A percentile compares a stretch with the other conserved stretches of the same genome.
Evolutionary conservation across 352 stramenopile species (phyloP).

Genomic region (Globisporangium canariense): DNA sequence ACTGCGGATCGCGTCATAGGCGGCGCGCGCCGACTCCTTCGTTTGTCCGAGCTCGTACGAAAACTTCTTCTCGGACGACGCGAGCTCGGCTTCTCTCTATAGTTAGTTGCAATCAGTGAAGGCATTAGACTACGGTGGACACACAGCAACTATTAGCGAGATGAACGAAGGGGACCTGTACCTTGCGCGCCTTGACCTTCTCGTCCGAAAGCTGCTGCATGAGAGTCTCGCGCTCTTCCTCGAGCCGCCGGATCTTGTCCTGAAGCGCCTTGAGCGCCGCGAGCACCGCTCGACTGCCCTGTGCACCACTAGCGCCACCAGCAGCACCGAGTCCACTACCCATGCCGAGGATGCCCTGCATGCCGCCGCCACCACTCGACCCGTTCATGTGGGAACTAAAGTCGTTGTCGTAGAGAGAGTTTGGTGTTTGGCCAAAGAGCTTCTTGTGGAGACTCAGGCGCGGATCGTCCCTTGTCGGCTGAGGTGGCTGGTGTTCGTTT

Average conservation of each 20-base stretch:
- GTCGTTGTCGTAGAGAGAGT: neutral
- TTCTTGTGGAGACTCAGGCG: conserved; percentile 30
- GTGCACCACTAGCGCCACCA: conserved; percentile 14
- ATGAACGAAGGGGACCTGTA: conserved; percentile 9
- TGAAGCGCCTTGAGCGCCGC: conserved; percentile 76
- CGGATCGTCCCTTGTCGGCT: conserved; percentile 1
- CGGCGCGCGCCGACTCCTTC: conserved; percentile 61
- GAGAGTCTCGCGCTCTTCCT: conserved; percentile 59
- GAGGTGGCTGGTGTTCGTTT: neutral
- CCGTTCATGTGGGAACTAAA: neutral
- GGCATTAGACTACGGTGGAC: neutral
- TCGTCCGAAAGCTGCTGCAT: conserved; percentile 57
- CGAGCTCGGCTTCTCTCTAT: conserved; percentile 44
- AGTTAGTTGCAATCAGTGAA: neutral
- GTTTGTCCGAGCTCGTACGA: conserved; percentile 62
- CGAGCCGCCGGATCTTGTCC: conserved; percentile 69
- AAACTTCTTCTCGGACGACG: conserved; percentile 59
- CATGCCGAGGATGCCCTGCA: conserved; percentile 10
- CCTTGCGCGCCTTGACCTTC: conserved; percentile 50
- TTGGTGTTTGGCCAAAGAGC: conserved; percentile 16
- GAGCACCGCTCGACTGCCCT: conserved; percentile 65
- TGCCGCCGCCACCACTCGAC: conserved; percentile 2
- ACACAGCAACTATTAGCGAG: conserved; percentile 2
- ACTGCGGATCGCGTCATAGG: conserved; percentile 56
- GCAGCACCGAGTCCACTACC: neutral